Evolutionary conservation across 2,329 filamentous ascomycete genomes (phyloP), one percentile per base, ranked within the genome.

Genomic region (Cladosporium colombiae): DNA sequence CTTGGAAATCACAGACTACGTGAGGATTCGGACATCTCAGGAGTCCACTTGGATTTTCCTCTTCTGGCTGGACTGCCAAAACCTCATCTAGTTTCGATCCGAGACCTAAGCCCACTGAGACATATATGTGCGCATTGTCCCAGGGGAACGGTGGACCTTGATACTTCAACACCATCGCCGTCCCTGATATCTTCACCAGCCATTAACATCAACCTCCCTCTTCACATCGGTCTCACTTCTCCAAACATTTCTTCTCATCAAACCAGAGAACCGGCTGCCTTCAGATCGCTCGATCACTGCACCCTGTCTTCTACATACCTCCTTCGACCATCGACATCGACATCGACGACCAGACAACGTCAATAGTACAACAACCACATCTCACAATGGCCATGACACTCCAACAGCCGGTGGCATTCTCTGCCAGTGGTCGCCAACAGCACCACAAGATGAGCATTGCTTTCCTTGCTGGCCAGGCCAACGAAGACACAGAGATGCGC

Each of bases 381-480:
- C 21, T 27, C 8, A 50, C 60, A 62, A 62, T 62, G 60, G 49
- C 60, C 60, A 62, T 62, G 60, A 62, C 60, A 53, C 40, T 62
- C 23, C 46, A 50, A 55, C 60, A 62, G 49, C 60, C 60, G 2
- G 60, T 62, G 49, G 60, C 60, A 16, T 62, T 62, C 33, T 50
- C 60, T 21, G 37, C 29, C 49, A 53, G 29, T 55, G 49, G 60
- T 29, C 60, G 60, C 33, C 60, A 62, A 50, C 60, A 62, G 49
- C 60, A 62, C 60, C 46, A 62, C 49, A 62, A 62, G 60, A 62
- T 62, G 60, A 62, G 60, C 60, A 62, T 62, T 25, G 60, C 60
- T n/a, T 62, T 62, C 60, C 46, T 62, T 14, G 33, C 56, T 46
- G 56, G 56, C 4, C 21, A 40, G 31, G 33, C 46, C 49, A 62